phyloP scores from a whole-genome alignment of 768 basidiomycete species.

The Amanita jacksonii region DNA sequence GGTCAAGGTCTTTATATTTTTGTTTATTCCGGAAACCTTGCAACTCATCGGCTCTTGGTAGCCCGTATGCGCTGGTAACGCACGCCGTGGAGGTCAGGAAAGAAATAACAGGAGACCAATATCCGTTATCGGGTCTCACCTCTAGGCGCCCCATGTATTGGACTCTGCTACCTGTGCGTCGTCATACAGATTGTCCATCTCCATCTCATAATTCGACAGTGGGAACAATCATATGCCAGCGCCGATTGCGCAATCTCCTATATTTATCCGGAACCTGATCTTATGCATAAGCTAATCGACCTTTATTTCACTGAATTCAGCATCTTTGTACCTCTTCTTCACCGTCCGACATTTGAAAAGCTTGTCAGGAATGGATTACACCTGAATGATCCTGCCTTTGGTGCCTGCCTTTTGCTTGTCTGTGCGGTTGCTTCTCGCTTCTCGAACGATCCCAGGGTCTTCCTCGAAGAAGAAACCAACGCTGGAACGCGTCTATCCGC shows the following conservation, averaged over 20 bases:
- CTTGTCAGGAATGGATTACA: conserved; percentile 38
- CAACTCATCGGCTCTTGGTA: conserved; percentile 11
- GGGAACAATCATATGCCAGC: conserved; percentile 23
- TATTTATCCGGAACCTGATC: conserved; percentile 37
- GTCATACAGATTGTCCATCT: neutral
- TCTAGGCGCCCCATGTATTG: conserved; percentile 21
- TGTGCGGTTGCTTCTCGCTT: conserved; percentile 56
- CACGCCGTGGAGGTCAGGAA: conserved; percentile 34
- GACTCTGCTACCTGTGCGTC: conserved; percentile 20
- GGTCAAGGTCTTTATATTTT: conserved; percentile 20
- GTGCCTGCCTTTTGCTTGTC: conserved; percentile 46
- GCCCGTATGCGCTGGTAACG: conserved; percentile 32
- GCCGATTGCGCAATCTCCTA: conserved; percentile 19
- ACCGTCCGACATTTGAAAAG: conserved; percentile 53
- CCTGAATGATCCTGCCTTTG: conserved; percentile 40
- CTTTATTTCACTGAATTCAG: conserved; percentile 53
- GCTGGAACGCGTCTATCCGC: conserved; percentile 32
- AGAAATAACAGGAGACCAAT: conserved; percentile 22
- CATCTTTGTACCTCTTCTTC: conserved; percentile 48
- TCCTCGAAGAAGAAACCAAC: conserved; percentile 20
- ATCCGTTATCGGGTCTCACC: conserved; percentile 10
- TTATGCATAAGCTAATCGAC: conserved; percentile 40
- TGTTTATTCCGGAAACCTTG: neutral
- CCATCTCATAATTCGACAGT: conserved; percentile 17
- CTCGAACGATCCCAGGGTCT: conserved; percentile 39